Conservation (phyloP, 768 basidiomycete species). For the Lentinus brumalis region DNA sequence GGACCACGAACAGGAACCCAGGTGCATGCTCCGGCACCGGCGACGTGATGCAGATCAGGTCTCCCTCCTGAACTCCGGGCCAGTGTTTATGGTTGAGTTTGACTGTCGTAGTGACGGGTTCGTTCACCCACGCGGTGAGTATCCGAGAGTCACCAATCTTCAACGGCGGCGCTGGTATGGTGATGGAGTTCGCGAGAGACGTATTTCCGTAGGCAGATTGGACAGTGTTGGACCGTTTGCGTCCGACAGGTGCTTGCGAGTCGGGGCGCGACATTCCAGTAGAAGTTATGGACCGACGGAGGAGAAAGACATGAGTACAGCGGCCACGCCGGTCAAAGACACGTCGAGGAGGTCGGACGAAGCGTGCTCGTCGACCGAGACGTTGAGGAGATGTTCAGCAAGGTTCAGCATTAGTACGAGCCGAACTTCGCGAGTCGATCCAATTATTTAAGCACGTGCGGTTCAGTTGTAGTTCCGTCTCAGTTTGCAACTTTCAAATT, state of each 20-base stretch:
- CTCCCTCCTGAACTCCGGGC: constrained; percentile 80
- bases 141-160: constrained; percentile 63
- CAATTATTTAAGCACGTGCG: too few species aligned
- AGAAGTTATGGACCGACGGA: background rate
- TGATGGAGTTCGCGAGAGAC: background rate
- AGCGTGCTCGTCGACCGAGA: too few species aligned
- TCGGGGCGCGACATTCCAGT: constrained; percentile 53
- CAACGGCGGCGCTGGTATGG: constrained; percentile 41
- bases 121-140: constrained; percentile 76
- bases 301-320: background rate
- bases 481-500: too few species aligned
- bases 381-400: too few species aligned
- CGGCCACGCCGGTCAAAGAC: too few species aligned
- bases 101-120: constrained; percentile 57
- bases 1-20: constrained; percentile 66
- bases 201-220: constrained; percentile 57
- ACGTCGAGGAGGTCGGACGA: background rate
- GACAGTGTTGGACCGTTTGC: constrained; percentile 74
- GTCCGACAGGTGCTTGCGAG: constrained; percentile 55
- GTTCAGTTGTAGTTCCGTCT: too few species aligned
- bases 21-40: constrained; percentile 40
- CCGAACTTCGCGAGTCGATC: too few species aligned
- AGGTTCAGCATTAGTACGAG: too few species aligned
- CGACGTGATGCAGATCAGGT: constrained; percentile 59
- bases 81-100: constrained; percentile 74